Conservation (phyloP, 2,329 filamentous ascomycete species). For the Trichoderma sp. region DNA sequence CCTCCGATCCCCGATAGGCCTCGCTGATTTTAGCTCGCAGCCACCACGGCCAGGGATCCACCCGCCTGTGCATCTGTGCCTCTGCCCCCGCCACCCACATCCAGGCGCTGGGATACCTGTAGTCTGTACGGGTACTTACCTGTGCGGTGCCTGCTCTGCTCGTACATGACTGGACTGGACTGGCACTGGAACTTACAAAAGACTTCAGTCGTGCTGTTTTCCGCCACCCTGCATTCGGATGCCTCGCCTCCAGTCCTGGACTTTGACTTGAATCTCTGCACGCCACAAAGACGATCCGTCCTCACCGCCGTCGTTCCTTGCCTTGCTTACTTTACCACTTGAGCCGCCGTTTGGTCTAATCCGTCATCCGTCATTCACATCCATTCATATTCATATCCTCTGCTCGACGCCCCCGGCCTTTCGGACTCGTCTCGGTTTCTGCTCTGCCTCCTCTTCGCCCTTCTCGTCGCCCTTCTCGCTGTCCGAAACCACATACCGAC, state of each 20-base stretch:
- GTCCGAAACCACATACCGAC: not conserved
- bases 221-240: slow-evolving; percentile 6
- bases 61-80: slow-evolving; percentile 7
- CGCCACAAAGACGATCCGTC: slow-evolving; percentile 16
- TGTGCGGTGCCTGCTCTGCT: too few relatives aligned
- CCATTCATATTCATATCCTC: not conserved
- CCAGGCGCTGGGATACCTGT: not conserved
- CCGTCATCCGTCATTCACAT: not conserved
- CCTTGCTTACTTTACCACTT: not conserved
- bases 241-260: not conserved
- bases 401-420: not conserved
- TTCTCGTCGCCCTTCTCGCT: not conserved
- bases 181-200: not conserved
- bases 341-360: not conserved
- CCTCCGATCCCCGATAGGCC: slow-evolving; percentile 18
- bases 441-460: not conserved
- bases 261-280: not conserved
- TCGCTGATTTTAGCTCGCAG: slow-evolving; percentile 19
- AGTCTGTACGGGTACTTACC: too few relatives aligned
- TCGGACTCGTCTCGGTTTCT: not conserved
- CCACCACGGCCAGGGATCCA: slow-evolving; percentile 2
- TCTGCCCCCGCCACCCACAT: slow-evolving; percentile 11
- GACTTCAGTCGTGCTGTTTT: not conserved
- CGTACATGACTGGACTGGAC: not conserved
- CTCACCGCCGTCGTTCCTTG: slow-evolving; percentile 12